These are phyloP conservation scores for Aspergillus avenaceus DNA, from an alignment of 495 filamentous ascomycete genomes.

Conservation along the genomic window DNA sequence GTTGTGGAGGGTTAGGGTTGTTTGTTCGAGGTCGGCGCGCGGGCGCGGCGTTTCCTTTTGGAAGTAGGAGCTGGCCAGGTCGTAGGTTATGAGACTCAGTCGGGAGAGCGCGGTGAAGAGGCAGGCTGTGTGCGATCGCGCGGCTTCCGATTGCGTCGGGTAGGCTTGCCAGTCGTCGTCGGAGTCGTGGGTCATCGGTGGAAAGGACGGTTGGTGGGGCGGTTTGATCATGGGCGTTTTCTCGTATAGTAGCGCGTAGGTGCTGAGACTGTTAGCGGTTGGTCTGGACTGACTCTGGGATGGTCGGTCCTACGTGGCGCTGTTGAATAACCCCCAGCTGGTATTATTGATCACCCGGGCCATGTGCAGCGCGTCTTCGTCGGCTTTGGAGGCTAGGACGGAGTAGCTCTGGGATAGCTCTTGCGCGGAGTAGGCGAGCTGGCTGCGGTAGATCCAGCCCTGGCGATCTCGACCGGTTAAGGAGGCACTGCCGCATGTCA, in stretches of 20 bases:
- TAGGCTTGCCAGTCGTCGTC: constrained; percentile 28
- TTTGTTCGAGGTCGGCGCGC: constrained; percentile 9
- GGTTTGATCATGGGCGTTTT: constrained; percentile 14
- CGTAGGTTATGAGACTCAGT: constrained; percentile 21
- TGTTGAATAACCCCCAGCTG: constrained; percentile 33
- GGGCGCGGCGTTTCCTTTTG: constrained; percentile 4
- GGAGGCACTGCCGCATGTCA: constrained; percentile 18
- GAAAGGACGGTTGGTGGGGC: constrained; percentile 9
- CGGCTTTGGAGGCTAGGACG: constrained; percentile 4
- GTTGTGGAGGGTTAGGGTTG: constrained; percentile 11
- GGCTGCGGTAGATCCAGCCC: constrained; percentile 26
- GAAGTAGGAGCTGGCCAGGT: constrained; percentile 18
- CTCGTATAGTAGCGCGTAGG: constrained; percentile 20
- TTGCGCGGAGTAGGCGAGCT: constrained; percentile 20
- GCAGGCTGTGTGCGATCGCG: constrained; percentile 21
- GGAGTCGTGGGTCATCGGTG: constrained; percentile 7
- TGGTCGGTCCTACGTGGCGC: constrained; percentile 23
- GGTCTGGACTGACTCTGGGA: neutral
- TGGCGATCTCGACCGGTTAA: constrained; percentile 29
- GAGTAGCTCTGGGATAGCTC: constrained; percentile 16
- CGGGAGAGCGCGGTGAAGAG: constrained; percentile 22
- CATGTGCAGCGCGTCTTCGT: constrained; percentile 12
- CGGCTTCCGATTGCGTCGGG: constrained; percentile 13
- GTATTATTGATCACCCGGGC: constrained; percentile 17
- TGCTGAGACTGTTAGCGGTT: constrained; percentile 17